Percentiles rank a stretch among this genome's conserved stretches.
These are phyloP conservation scores for Fusarium beomiforme DNA, from an alignment of 2,329 filamentous ascomycete species.

Conservation along the genomic window DNA sequence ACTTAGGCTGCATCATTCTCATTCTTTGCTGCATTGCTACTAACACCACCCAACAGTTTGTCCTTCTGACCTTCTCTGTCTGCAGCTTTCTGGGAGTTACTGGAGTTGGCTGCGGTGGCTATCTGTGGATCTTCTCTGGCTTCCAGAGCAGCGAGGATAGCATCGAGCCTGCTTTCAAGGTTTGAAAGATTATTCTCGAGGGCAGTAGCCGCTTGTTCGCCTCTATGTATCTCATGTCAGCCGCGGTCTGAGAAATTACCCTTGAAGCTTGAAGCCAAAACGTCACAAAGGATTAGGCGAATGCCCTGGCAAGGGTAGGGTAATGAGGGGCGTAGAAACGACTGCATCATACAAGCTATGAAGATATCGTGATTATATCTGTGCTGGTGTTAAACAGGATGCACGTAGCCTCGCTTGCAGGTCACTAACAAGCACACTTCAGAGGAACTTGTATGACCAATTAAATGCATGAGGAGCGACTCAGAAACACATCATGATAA, in stretches of 20 bases:
- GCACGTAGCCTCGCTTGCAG: background rate
- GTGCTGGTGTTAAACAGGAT: background rate
- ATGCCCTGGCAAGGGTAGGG: background rate
- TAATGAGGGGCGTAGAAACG: background rate
- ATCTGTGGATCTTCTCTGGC: slow-evolving; percentile 16
- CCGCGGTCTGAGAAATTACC: background rate
- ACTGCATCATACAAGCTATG: background rate
- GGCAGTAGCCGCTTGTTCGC: slow-evolving; percentile 63
- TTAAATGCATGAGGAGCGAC: background rate
- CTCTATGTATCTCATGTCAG: slow-evolving; percentile 50
- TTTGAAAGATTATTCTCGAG: slow-evolving; percentile 63
- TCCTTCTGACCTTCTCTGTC: background rate
- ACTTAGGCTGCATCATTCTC: slow-evolving; percentile 10
- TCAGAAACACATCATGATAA: background rate
- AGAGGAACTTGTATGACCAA: background rate
- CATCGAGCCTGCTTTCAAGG: slow-evolving; percentile 66
- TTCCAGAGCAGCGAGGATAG: slow-evolving; percentile 61
- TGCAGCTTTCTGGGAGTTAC: background rate
- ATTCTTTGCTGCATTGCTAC: background rate
- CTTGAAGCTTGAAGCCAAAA: background rate
- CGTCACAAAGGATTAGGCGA: background rate
- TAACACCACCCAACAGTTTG: background rate
- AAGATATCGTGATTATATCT: background rate
- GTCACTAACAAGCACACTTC: background rate
- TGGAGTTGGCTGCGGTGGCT: background rate